These are phyloP conservation scores for Trametes coccinea DNA, from an alignment of 768 basidiomycete genomes.

Conservation along the genomic window DNA sequence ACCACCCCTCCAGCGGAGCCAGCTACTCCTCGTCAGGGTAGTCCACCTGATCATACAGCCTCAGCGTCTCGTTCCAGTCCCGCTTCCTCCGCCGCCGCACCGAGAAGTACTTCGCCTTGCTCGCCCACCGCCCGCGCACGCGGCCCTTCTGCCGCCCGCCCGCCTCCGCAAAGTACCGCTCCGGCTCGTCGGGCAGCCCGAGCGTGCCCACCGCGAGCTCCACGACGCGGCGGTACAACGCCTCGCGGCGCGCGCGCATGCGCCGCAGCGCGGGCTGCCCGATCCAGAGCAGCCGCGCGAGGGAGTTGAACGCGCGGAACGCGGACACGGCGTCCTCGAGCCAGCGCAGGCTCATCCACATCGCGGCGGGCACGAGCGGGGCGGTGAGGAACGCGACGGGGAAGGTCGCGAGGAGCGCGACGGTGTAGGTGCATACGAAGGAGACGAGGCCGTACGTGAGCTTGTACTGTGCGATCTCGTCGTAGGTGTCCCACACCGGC, in stretches of 20 bases:
- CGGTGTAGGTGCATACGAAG: constrained; percentile 66
- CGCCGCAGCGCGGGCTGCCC: constrained; percentile 56
- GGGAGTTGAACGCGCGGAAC: constrained; percentile 68
- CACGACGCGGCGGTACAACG: constrained; percentile 66
- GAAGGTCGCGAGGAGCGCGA: constrained; percentile 56
- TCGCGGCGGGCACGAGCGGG: constrained; percentile 64
- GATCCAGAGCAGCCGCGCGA: constrained; percentile 61
- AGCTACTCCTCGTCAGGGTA: constrained; percentile 60
- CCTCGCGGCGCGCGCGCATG: constrained; percentile 54
- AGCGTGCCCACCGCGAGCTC: constrained; percentile 57
- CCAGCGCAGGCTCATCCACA: constrained; percentile 93
- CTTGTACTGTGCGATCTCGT: constrained; percentile 89
- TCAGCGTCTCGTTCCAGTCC: constrained; percentile 87
- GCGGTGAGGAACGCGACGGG: constrained; percentile 60
- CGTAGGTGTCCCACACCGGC: constrained; percentile 83
- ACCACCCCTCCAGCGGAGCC: neutral
- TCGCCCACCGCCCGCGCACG: constrained; percentile 67
- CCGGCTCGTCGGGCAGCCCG: constrained; percentile 69
- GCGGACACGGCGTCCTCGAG: constrained; percentile 81
- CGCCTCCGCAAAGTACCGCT: constrained; percentile 55
- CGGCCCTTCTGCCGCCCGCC: constrained; percentile 75
- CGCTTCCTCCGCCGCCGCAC: constrained; percentile 75
- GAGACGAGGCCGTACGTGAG: constrained; percentile 80
- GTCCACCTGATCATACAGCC: constrained; percentile 80
- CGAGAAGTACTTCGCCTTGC: constrained; percentile 75